Evolutionary conservation across 257 asterid genomes (phyloP).

Genomic region (Nicotiana tabacum): DNA sequence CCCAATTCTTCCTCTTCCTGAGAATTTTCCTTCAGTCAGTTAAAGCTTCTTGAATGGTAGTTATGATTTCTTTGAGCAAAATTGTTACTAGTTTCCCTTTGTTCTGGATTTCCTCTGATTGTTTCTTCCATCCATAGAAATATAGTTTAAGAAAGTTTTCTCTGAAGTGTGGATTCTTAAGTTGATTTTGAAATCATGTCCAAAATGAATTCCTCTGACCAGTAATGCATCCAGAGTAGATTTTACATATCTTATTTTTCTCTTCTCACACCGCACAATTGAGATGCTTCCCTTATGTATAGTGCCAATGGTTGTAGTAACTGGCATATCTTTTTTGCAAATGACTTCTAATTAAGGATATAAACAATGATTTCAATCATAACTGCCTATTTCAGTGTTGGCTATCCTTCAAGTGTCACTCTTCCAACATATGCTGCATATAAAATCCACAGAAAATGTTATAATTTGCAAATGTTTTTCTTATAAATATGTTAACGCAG

Average conservation of each 20-base stretch:
- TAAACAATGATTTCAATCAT: background rate
- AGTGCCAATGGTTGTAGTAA: background rate
- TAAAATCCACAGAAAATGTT: too few species aligned
- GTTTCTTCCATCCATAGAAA: background rate
- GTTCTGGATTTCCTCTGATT: background rate
- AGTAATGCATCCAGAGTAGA: background rate
- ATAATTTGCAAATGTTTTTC: too few species aligned
- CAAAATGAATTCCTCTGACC: background rate
- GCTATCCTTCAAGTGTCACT: background rate
- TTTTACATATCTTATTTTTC: background rate
- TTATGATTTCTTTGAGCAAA: background rate
- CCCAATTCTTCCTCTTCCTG: background rate
- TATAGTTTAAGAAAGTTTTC: background rate
- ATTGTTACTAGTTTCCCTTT: background rate
- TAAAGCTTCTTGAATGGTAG: background rate
- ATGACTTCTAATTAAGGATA: background rate
- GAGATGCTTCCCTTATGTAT: background rate
- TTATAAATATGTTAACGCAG: too few species aligned
- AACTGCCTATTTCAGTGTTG: background rate
- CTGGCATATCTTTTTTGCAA: background rate
- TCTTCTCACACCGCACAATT: background rate
- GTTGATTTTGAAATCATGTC: background rate
- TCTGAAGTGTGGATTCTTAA: background rate
- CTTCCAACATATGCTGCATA: background rate
- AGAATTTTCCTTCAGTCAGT: background rate